phyloP scores from a whole-genome alignment of 2,329 filamentous ascomycete genomes.

The Dactylellina cionopaga region DNA sequence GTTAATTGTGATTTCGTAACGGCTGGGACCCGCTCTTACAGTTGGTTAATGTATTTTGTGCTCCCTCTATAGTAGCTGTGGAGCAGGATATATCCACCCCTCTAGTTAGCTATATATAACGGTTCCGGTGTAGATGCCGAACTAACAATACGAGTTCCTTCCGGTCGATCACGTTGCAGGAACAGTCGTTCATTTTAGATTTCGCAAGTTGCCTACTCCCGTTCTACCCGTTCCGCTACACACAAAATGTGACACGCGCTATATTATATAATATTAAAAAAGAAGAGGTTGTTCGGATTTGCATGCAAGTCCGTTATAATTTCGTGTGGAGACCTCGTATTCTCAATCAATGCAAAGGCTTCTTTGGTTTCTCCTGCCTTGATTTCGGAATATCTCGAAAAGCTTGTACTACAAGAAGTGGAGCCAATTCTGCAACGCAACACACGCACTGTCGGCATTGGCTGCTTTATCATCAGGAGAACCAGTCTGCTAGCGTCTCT shows the following conservation, averaged over 20 bases:
- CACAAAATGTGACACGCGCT: too few species aligned
- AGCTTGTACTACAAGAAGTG: conserved; percentile 15
- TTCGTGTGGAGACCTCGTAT: conserved; percentile 2
- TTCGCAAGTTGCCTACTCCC: conserved; percentile 19
- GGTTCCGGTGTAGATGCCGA: background rate
- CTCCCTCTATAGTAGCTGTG: background rate
- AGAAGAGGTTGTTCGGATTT: too few species aligned
- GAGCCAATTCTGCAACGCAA: conserved; percentile 17
- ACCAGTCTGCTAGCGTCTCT: background rate
- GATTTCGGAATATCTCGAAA: background rate
- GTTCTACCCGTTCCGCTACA: conserved; percentile 33
- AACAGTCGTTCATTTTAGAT: background rate
- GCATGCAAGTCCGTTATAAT: conserved; percentile 19
- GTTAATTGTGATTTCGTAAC: too few species aligned
- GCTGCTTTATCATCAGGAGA: background rate
- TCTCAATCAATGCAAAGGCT: background rate
- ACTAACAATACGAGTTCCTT: conserved; percentile 33
- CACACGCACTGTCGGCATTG: conserved; percentile 1
- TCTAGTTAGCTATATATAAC: background rate
- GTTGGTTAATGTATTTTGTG: too few species aligned
- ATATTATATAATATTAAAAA: too few species aligned
- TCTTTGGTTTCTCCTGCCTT: background rate
- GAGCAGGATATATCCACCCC: background rate
- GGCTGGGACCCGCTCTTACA: too few species aligned
- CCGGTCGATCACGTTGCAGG: conserved; percentile 20